Conservation (phyloP, 1,139 yeast species). For the Sugiyamaella neomexicana region DNA sequence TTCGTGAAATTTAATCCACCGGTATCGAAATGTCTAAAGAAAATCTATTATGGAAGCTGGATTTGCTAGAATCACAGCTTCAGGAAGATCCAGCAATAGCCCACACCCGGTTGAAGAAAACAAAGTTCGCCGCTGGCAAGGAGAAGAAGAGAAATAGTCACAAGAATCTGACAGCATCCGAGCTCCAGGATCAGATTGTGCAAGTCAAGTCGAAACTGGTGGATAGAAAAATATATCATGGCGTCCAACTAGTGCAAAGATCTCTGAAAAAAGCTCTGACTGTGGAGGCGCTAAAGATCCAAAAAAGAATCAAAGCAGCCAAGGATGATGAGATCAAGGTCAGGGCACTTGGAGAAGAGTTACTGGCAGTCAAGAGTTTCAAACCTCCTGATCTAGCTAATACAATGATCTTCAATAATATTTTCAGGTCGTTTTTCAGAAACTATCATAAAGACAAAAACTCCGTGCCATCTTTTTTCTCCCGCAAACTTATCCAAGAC, state of each 20-base stretch:
- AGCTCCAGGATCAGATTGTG: slow-evolving; percentile 19
- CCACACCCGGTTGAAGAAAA: slow-evolving; percentile 32
- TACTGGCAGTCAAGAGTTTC: slow-evolving; percentile 30
- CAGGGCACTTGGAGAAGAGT: slow-evolving; percentile 33
- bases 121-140: slow-evolving; percentile 36
- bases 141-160: slow-evolving; percentile 18
- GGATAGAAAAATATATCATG: slow-evolving; percentile 39
- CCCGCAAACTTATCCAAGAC: slow-evolving; percentile 2
- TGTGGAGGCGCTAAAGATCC: slow-evolving; percentile 39
- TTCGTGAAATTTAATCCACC: background rate
- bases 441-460: slow-evolving; percentile 30
- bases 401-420: slow-evolving; percentile 28
- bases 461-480: slow-evolving; percentile 44
- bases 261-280: slow-evolving; percentile 37
- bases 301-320: slow-evolving; percentile 34
- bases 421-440: slow-evolving; percentile 30
- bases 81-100: slow-evolving; percentile 23
- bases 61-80: slow-evolving; percentile 40
- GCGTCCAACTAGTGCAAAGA: slow-evolving; percentile 34
- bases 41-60: slow-evolving; percentile 42
- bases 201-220: slow-evolving; percentile 35
- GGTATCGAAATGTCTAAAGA: slow-evolving; percentile 30
- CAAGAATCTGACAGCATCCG: slow-evolving; percentile 2
- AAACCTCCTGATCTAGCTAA: slow-evolving; percentile 30
- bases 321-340: slow-evolving; percentile 25